These are phyloP conservation scores for Hypoxylon sp. DNA, from an alignment of 2,329 filamentous ascomycete species.

Conservation along the genomic window DNA sequence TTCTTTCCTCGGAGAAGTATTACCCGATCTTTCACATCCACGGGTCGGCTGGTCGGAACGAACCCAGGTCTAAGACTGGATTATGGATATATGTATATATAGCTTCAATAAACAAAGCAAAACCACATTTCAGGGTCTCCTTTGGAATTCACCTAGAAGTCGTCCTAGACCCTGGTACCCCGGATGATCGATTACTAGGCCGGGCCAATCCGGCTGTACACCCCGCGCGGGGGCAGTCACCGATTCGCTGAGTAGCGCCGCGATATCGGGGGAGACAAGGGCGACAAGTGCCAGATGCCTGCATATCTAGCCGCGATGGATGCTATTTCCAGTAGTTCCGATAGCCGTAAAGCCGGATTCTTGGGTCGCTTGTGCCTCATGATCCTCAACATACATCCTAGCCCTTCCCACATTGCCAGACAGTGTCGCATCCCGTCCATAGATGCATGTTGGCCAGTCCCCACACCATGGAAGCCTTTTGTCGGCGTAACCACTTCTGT, in stretches of 20 bases:
- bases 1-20: background rate
- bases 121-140: too few species aligned
- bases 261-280: conserved; percentile 40
- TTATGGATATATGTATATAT: too few species aligned
- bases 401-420: conserved; percentile 20
- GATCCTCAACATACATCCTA: conserved; percentile 26
- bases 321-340: conserved; percentile 5
- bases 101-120: too few species aligned
- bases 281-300: conserved; percentile 8
- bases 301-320: conserved; percentile 10
- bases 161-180: conserved; percentile 19
- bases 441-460: conserved; percentile 16
- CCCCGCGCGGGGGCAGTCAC: conserved; percentile 36
- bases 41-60: too few species aligned
- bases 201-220: conserved; percentile 33
- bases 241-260: conserved; percentile 39
- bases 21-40: conserved; percentile 5
- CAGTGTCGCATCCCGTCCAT: conserved; percentile 33
- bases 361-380: conserved; percentile 9
- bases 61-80: too few species aligned
- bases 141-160: conserved; percentile 12
- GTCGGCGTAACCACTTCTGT: conserved; percentile 27
- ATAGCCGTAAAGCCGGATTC: conserved; percentile 17
- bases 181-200: conserved; percentile 36
- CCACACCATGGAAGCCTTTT: conserved; percentile 36